phyloP scores from a whole-genome alignment of 225 moss, liverwort and hornwort species.

The Lunularia cruciata region DNA sequence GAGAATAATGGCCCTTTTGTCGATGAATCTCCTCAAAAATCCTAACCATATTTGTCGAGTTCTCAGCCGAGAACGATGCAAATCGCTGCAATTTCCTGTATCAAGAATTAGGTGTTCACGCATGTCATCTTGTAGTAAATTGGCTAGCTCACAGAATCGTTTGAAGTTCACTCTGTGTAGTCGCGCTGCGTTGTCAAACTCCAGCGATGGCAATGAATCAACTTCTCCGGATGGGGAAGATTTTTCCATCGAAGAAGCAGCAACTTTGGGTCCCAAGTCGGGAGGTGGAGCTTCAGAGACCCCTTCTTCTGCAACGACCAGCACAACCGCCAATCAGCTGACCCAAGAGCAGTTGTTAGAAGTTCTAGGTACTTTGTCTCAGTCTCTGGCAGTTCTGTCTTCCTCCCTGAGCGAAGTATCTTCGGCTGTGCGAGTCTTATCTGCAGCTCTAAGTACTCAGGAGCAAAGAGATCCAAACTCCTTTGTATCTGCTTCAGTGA shows the following conservation, averaged over 20 bases:
- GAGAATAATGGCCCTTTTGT: not conserved
- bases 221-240: not conserved
- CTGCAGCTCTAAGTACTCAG: slow-evolving; percentile 45
- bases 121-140: not conserved
- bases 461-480: slow-evolving; percentile 10
- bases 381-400: slow-evolving; percentile 67
- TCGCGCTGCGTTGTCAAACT: not conserved
- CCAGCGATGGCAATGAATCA: not conserved
- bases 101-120: not conserved
- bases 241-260: slow-evolving; percentile 2
- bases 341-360: slow-evolving; percentile 47
- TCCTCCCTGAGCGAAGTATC: slow-evolving; percentile 65
- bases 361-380: slow-evolving; percentile 57
- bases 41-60: not conserved
- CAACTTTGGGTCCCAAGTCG: too few relatives aligned
- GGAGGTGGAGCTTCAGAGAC: not conserved
- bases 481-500: not conserved
- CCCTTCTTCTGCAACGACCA: not conserved
- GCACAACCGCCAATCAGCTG: not conserved
- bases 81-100: not conserved
- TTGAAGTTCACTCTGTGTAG: not conserved
- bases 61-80: not conserved
- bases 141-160: not conserved
- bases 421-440: slow-evolving; percentile 67
- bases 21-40: not conserved